Percentiles rank a stretch among this genome's conserved stretches.
Conservation (phyloP, 176 grass and related monocot species). For the Sorghum bicolor region Sorghum_bicolor_NCBIv3 NC_012870.2:63671501-63672000, state of each 20-base stretch:
- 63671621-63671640: neutral
- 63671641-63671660: neutral
- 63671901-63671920: conserved; percentile 87
- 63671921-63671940: conserved; percentile 84
- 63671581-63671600: neutral
- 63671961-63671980: conserved; percentile 83
- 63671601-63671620: neutral
- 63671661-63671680: neutral
- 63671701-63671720: neutral
- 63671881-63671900: conserved; percentile 70
- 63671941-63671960: conserved; percentile 74
- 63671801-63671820: neutral
- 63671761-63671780: neutral
- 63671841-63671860: conserved; percentile 97
- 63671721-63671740: neutral
- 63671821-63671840: conserved; percentile 72
- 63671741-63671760: neutral
- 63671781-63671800: neutral
- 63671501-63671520: conserved; percentile 40
- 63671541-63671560: neutral
- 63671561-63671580: neutral
- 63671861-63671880: conserved; percentile 84
- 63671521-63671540: conserved; percentile 6
- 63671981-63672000: conserved; percentile 97
- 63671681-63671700: neutral